Percentiles rank a stretch among this genome's conserved stretches.
Evolutionary conservation across 768 basidiomycete genomes (phyloP).

Genomic region (Lactifluus rugatus): DNA sequence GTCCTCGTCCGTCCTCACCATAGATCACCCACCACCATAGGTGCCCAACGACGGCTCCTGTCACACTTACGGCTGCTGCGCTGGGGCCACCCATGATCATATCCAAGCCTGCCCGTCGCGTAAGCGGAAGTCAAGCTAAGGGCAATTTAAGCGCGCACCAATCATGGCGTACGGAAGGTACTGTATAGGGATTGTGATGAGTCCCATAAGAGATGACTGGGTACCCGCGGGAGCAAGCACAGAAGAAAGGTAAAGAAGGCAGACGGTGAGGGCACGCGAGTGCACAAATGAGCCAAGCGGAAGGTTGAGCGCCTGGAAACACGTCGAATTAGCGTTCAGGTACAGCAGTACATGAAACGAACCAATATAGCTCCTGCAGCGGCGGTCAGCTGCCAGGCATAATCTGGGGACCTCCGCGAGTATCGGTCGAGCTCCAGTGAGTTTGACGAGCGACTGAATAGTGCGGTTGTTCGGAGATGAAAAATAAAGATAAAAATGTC

Average conservation of each 20-base stretch:
- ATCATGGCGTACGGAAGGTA: constrained; percentile 73
- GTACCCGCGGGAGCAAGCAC: constrained; percentile 54
- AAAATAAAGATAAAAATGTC: not conserved
- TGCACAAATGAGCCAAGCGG: constrained; percentile 51
- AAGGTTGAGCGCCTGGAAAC: constrained; percentile 41
- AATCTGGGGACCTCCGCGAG: constrained; percentile 52
- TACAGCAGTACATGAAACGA: not conserved
- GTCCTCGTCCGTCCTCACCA: constrained; percentile 43
- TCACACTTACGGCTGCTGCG: constrained; percentile 46
- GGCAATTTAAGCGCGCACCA: constrained; percentile 19
- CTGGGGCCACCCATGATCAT: constrained; percentile 49
- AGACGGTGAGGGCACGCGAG: constrained; percentile 54
- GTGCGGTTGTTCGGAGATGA: not conserved
- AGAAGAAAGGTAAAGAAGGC: constrained; percentile 60
- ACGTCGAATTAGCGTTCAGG: not conserved
- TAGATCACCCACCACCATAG: constrained; percentile 70
- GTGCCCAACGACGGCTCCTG: constrained; percentile 71
- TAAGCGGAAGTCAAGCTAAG: not conserved
- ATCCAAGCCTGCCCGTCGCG: constrained; percentile 37
- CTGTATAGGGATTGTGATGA: constrained; percentile 59
- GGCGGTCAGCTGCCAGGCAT: constrained; percentile 63
- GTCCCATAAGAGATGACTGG: constrained; percentile 69
- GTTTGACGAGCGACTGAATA: constrained; percentile 49
- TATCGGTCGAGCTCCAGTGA: constrained; percentile 58
- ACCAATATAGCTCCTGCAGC: constrained; percentile 52